Evolutionary conservation across 192 early-diverging fungal species (phyloP).

Genomic region (Tieghemiomyces parasiticus): DNA sequence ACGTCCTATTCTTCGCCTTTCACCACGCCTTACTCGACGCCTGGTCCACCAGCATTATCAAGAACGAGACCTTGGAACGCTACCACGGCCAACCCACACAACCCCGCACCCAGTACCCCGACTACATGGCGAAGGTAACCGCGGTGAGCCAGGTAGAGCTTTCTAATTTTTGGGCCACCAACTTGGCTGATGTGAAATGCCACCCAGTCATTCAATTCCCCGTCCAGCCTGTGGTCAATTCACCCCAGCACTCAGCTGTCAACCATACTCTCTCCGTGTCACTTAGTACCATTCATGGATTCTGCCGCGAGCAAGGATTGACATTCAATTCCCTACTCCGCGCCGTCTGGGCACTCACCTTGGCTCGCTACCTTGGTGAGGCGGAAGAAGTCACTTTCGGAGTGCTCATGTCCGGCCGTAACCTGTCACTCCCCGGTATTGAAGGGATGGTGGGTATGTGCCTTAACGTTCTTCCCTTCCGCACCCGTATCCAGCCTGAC

Average conservation of each 20-base stretch:
- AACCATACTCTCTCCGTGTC: neutral
- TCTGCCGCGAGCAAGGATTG: neutral
- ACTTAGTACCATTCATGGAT: neutral
- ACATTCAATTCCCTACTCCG: neutral
- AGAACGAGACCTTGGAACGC: neutral
- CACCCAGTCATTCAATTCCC: neutral
- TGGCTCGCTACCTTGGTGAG: conserved; percentile 2
- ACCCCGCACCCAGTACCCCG: neutral
- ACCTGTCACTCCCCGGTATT: neutral
- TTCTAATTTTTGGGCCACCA: neutral
- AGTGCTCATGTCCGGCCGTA: neutral
- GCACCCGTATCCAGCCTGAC: neutral
- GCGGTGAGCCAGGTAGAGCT: neutral
- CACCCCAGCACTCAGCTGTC: neutral
- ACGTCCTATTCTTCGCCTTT: neutral
- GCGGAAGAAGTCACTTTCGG: neutral
- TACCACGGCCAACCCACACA: neutral
- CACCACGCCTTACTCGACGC: neutral
- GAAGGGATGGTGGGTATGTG: neutral
- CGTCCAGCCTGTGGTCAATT: neutral
- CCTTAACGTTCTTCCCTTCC: conserved; percentile 7
- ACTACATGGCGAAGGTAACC: neutral
- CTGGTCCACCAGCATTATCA: neutral
- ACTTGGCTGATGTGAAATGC: neutral
- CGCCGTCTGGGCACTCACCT: neutral